These are phyloP conservation scores for Eurotiales sp. DNA, from an alignment of 2,329 filamentous ascomycete species.

Conservation along the genomic window DNA sequence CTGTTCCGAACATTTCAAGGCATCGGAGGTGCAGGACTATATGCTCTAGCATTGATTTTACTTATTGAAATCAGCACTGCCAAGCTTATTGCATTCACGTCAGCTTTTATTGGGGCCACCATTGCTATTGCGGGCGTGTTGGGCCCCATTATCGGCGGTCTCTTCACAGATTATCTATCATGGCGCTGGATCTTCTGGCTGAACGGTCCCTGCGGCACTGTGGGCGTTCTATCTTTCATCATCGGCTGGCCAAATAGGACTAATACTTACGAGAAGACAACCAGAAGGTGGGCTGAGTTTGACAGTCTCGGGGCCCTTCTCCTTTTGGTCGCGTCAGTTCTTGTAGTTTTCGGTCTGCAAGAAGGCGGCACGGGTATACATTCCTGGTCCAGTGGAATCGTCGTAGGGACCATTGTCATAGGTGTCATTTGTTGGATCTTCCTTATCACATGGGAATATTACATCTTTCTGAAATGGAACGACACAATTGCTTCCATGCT, in stretches of 20 bases:
- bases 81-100: not conserved
- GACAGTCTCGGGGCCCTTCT: not conserved
- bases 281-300: not conserved
- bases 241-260: not conserved
- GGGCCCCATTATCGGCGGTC: constrained; percentile 18
- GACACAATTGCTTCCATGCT: not conserved
- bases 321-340: not conserved
- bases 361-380: not conserved
- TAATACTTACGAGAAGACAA: not conserved
- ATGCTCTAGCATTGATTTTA: not conserved
- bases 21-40: not conserved
- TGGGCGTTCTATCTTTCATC: not conserved
- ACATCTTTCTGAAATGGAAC: not conserved
- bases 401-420: not conserved
- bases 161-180: constrained; percentile 17
- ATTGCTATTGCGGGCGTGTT: constrained; percentile 4
- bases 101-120: not conserved
- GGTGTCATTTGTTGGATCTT: constrained; percentile 1
- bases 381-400: constrained; percentile 4
- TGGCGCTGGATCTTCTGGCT: constrained; percentile 19
- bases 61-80: not conserved
- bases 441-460: constrained; percentile 3
- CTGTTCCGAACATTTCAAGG: constrained; percentile 3
- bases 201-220: constrained; percentile 12
- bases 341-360: constrained; percentile 3